A percentile compares a stretch with the other conserved stretches of the same genome.
Conservation (phyloP, 495 filamentous ascomycete genomes). For the Rhizodiscina lignyota region DNA sequence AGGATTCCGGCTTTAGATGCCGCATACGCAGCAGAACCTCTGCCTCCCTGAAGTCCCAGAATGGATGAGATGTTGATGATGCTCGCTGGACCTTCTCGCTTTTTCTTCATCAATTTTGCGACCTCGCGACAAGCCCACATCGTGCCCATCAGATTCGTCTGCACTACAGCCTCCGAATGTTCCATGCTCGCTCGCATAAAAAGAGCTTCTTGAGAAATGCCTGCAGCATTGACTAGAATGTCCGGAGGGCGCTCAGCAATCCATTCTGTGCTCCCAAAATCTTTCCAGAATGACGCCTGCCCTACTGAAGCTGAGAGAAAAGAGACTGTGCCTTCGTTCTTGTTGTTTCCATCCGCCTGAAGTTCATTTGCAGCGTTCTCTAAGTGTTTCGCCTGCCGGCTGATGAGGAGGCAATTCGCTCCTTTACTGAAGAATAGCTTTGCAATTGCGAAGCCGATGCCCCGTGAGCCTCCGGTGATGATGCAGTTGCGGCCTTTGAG, state of each 20-base stretch:
- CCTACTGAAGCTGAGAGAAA: too few relatives aligned
- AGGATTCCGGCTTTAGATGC: conserved; percentile 68
- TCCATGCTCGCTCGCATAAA: conserved; percentile 28
- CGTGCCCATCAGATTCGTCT: conserved; percentile 58
- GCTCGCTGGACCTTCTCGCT: conserved; percentile 9
- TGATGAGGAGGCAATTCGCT: conserved; percentile 38
- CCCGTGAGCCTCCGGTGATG: conserved; percentile 47
- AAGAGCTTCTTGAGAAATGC: conserved; percentile 42
- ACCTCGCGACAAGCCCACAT: conserved; percentile 45
- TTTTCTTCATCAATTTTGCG: conserved; percentile 30
- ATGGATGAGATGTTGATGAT: conserved; percentile 74
- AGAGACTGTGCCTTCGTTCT: too few relatives aligned
- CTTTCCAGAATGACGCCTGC: background rate
- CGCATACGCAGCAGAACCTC: conserved; percentile 55
- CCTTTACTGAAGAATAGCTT: conserved; percentile 46
- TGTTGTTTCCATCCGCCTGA: too few relatives aligned
- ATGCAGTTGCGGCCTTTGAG: conserved; percentile 28
- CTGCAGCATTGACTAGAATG: conserved; percentile 63
- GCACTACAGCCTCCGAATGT: conserved; percentile 32
- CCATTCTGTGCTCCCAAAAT: too few relatives aligned
- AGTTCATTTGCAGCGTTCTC: background rate
- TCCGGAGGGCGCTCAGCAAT: too few relatives aligned
- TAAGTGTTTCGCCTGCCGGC: conserved; percentile 15
- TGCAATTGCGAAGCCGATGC: conserved; percentile 55
- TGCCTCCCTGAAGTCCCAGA: conserved; percentile 43